Percentiles rank a stretch among this genome's conserved stretches.
These are phyloP conservation scores for Rutstroemia sydowiana DNA, from an alignment of 2,329 filamentous ascomycete species.

Conservation along the genomic window DNA sequence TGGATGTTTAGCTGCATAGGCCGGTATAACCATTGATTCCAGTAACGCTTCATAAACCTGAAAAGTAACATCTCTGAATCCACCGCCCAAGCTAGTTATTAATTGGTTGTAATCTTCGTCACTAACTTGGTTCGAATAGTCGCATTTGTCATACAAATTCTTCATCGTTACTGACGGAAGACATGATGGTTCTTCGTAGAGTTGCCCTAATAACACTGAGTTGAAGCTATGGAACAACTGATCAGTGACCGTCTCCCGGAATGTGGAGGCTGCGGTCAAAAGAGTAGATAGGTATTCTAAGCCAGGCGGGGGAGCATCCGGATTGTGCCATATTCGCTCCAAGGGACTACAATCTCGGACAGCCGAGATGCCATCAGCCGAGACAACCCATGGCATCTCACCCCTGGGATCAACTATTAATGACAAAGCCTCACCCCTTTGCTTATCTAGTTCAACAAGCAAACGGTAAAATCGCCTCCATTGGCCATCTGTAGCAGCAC, in stretches of 20 bases:
- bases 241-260: conserved; percentile 63
- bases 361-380: conserved; percentile 72
- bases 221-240: conserved; percentile 61
- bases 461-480: conserved; percentile 89
- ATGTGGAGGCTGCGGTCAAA: conserved; percentile 60
- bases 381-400: conserved; percentile 75
- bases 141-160: conserved; percentile 69
- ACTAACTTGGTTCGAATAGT: conserved; percentile 70
- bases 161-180: conserved; percentile 69
- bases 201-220: conserved; percentile 60
- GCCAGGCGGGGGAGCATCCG: conserved; percentile 39
- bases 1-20: conserved; percentile 27
- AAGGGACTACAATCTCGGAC: conserved; percentile 72
- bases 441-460: conserved; percentile 77
- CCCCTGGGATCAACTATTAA: conserved; percentile 64
- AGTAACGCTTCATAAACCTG: conserved; percentile 48
- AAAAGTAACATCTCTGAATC: conserved; percentile 51
- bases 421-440: conserved; percentile 73
- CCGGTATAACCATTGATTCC: conserved; percentile 37
- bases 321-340: conserved; percentile 70
- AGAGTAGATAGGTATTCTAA: conserved; percentile 52
- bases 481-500: conserved; percentile 66
- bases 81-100: conserved; percentile 59
- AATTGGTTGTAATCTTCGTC: conserved; percentile 73
- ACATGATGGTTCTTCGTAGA: conserved; percentile 65